These are phyloP conservation scores for Sphaerostilbella broomeana DNA, from an alignment of 2,329 filamentous ascomycete genomes.

Conservation along the genomic window DNA sequence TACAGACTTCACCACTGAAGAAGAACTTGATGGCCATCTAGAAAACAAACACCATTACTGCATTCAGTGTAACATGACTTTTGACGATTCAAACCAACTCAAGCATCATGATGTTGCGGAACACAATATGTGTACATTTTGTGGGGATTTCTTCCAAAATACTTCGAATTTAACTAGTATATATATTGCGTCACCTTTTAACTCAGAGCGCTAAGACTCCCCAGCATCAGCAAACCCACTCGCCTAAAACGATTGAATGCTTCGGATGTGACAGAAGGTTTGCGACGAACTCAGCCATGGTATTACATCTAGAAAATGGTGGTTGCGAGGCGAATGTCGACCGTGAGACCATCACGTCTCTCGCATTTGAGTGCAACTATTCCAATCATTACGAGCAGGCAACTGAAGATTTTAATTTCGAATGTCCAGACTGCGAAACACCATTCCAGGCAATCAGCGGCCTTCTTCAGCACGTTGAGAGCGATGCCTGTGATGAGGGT, in stretches of 20 bases:
- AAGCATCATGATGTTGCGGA: conserved; percentile 9
- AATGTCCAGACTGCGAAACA: conserved; percentile 16
- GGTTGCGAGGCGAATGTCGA: conserved; percentile 15
- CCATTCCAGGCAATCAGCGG: conserved; percentile 15
- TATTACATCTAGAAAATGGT: conserved; percentile 21
- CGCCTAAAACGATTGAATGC: conserved; percentile 13
- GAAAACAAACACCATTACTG: conserved; percentile 10
- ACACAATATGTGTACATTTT: conserved; percentile 17
- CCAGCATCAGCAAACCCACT: conserved; percentile 18
- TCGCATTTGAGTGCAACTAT: conserved; percentile 12
- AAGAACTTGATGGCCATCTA: conserved; percentile 10
- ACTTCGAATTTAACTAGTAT: conserved; percentile 14
- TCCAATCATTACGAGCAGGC: conserved; percentile 17
- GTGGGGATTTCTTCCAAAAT: conserved; percentile 7
- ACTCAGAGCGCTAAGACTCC: background rate
- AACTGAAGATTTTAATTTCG: conserved; percentile 10
- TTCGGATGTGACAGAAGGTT: conserved; percentile 16
- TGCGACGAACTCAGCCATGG: conserved; percentile 17
- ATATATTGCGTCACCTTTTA: conserved; percentile 2
- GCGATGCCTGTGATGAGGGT: conserved; percentile 15
- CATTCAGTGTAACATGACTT: conserved; percentile 1
- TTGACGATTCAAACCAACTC: conserved; percentile 1
- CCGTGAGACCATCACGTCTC: conserved; percentile 2
- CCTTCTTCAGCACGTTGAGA: conserved; percentile 21
- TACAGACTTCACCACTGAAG: conserved; percentile 2